These are phyloP conservation scores for Parasarocladium wereldwijsianum DNA, from an alignment of 2,329 filamentous ascomycete species.

Conservation along the genomic window DNA sequence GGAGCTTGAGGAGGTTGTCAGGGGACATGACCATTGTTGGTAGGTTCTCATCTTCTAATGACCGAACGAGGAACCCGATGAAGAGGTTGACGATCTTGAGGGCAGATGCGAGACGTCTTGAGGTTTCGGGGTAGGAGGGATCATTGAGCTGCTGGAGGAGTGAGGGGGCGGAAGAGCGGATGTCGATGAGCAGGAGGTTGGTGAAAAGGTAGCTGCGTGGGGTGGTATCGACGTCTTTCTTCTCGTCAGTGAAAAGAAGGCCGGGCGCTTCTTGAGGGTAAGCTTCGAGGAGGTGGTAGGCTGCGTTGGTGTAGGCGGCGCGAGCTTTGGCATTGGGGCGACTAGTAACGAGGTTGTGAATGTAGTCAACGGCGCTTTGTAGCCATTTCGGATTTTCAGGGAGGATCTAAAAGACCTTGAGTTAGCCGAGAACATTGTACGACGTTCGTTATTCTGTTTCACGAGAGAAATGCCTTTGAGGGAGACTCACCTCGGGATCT, in stretches of 20 bases:
- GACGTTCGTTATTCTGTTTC: too few relatives aligned
- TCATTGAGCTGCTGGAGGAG: slow-evolving; percentile 44
- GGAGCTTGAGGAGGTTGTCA: slow-evolving; percentile 45
- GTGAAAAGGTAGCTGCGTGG: slow-evolving; percentile 48
- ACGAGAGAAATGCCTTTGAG: background rate
- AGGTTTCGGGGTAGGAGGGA: slow-evolving; percentile 32
- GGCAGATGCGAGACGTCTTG: slow-evolving; percentile 41
- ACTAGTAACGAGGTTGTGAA: slow-evolving; percentile 37
- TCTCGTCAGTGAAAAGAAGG: slow-evolving; percentile 36
- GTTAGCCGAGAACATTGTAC: too few relatives aligned
- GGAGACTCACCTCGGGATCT: slow-evolving; percentile 27
- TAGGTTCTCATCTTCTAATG: slow-evolving; percentile 31
- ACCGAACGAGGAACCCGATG: slow-evolving; percentile 39
- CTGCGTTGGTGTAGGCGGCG: slow-evolving; percentile 42
- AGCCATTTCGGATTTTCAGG: slow-evolving; percentile 40
- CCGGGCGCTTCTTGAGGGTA: slow-evolving; percentile 31
- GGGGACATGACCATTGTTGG: slow-evolving; percentile 33
- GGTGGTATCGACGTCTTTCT: slow-evolving; percentile 22
- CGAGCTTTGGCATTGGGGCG: slow-evolving; percentile 40
- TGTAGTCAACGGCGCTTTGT: slow-evolving; percentile 25
- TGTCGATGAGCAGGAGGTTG: slow-evolving; percentile 50
- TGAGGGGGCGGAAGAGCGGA: slow-evolving; percentile 46
- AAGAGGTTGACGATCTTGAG: slow-evolving; percentile 50
- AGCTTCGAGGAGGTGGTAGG: slow-evolving; percentile 39
- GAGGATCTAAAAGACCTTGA: slow-evolving; percentile 23